These are phyloP conservation scores for Pseudozyma sp. DNA, from an alignment of 1,284 basidiomycete species.

Conservation along the genomic window DNA sequence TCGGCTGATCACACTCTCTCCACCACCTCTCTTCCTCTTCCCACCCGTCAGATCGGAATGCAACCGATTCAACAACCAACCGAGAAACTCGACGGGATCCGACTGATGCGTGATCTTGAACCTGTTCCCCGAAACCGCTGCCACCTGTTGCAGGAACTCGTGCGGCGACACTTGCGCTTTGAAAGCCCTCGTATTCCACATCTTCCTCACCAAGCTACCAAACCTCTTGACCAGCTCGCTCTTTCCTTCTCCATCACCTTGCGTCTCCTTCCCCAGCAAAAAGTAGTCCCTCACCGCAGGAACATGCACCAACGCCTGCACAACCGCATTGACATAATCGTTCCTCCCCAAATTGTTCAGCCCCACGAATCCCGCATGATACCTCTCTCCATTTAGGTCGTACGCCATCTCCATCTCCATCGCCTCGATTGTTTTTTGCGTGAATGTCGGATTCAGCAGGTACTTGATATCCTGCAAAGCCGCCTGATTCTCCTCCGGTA, in stretches of 20 bases:
- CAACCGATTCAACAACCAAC: conserved; percentile 93
- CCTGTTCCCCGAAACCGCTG: conserved; percentile 84
- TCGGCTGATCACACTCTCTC: conserved; percentile 79
- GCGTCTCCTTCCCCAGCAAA: conserved; percentile 21
- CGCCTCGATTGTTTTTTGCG: conserved; percentile 71
- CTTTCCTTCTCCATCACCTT: conserved; percentile 36
- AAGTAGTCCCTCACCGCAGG: conserved; percentile 85
- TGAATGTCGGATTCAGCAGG: conserved; percentile 87
- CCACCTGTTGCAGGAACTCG: conserved; percentile 96
- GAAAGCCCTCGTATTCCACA: conserved; percentile 83
- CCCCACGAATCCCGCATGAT: conserved; percentile 93
- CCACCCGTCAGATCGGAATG: conserved; percentile 85
- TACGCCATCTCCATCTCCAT: conserved; percentile 72
- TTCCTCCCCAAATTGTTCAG: conserved; percentile 97
- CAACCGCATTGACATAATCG: conserved; percentile 96
- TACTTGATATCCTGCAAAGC: conserved; percentile 93
- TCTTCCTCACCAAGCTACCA: conserved; percentile 84
- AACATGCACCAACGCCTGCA: conserved; percentile 92
- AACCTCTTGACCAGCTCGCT: conserved; percentile 83
- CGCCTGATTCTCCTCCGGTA: conserved; percentile 79
- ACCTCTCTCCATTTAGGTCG: conserved; percentile 83
- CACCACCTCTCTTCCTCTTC: conserved; percentile 36
- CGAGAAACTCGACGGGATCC: conserved; percentile 94
- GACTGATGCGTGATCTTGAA: conserved; percentile 92
- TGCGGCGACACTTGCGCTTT: conserved; percentile 98